These are phyloP conservation scores for Colletotrichum sp. DNA, from an alignment of 2,329 filamentous ascomycete species.

Conservation along the genomic window DNA sequence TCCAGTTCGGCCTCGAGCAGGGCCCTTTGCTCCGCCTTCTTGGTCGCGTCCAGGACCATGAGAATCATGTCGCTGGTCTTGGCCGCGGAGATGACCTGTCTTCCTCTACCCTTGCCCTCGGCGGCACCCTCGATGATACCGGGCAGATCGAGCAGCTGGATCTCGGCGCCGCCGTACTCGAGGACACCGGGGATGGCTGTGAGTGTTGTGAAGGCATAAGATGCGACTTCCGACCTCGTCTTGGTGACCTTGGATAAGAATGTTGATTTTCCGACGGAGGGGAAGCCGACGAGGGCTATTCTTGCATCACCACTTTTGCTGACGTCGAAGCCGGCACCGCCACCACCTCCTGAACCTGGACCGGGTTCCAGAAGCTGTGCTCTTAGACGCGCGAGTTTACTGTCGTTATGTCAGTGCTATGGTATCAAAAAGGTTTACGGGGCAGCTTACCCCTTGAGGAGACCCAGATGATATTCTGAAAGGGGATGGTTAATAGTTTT, in stretches of 20 bases:
- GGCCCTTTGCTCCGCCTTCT: constrained; percentile 90
- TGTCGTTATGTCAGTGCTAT: constrained; percentile 37
- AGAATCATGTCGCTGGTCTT: constrained; percentile 98
- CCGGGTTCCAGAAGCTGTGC: constrained; percentile 93
- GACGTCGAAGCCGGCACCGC: constrained; percentile 88
- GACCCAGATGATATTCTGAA: constrained; percentile 94
- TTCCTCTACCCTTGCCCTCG: constrained; percentile 92
- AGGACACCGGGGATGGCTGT: constrained; percentile 97
- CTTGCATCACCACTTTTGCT: constrained; percentile 96
- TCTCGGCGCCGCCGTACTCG: constrained; percentile 97
- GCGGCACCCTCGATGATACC: constrained; percentile 98
- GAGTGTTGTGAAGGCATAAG: constrained; percentile 96
- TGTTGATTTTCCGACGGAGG: constrained; percentile 97
- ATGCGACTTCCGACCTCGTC: constrained; percentile 93
- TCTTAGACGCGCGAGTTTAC: constrained; percentile 93
- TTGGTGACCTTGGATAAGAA: constrained; percentile 99
- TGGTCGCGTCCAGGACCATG: constrained; percentile 97
- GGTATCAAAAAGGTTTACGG: not conserved
- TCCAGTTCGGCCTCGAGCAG: constrained; percentile 92
- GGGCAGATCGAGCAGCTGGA: constrained; percentile 95
- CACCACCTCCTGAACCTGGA: constrained; percentile 77
- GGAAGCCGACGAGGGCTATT: constrained; percentile 97
- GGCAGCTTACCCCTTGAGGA: constrained; percentile 84
- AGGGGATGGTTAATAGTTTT: not conserved
- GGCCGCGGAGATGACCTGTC: constrained; percentile 96